A percentile compares a stretch with the other conserved stretches of the same genome.
phyloP scores from a whole-genome alignment of 2,329 filamentous ascomycete species.

The Aspergillus fumigatus region DNA sequence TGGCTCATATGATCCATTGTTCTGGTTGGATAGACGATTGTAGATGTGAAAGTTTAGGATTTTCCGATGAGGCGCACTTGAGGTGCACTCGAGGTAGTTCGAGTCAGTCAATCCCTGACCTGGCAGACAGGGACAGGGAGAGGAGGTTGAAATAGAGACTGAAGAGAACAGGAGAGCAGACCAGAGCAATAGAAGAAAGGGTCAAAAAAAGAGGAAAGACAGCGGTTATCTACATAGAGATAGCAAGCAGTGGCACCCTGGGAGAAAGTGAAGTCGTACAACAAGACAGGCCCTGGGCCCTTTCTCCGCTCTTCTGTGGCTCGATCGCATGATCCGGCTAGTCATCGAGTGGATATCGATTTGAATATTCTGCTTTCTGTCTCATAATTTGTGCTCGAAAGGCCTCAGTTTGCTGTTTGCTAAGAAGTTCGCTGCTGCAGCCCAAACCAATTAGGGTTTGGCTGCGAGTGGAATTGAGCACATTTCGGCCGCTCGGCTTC shows the following conservation, averaged over 20 bases:
- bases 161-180: not conserved
- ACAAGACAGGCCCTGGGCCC: not conserved
- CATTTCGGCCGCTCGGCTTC: conserved; percentile 2
- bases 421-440: not conserved
- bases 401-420: not conserved
- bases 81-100: not conserved
- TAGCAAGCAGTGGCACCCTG: not conserved
- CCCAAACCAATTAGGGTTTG: not conserved
- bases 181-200: not conserved
- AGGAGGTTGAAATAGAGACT: not conserved
- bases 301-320: not conserved
- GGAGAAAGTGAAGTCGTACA: not conserved
- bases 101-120: not conserved
- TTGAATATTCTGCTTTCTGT: not conserved
- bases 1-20: not conserved
- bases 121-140: not conserved
- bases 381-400: conserved; percentile 4
- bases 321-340: not conserved
- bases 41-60: not conserved
- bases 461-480: conserved; percentile 8
- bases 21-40: not conserved
- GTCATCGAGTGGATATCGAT: not conserved
- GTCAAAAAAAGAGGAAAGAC: not conserved
- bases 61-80: not conserved
- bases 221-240: not conserved